Evolutionary conservation across 2,329 filamentous ascomycete genomes (phyloP).

Genomic region (Claviceps pusilla): DNA sequence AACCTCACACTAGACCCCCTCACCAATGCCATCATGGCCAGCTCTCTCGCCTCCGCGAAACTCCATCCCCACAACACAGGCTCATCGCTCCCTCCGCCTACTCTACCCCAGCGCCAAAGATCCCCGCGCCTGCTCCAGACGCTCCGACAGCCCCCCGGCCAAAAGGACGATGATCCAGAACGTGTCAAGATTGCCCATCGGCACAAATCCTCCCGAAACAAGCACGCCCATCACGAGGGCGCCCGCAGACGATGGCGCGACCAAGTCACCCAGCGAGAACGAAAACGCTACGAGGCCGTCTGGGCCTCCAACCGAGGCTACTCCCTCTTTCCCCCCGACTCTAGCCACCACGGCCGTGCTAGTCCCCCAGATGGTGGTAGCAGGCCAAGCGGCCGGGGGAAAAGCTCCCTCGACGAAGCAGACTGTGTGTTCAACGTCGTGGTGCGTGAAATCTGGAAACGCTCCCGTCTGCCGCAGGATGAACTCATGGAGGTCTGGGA

Average conservation of each 20-base stretch:
- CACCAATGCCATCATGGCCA: conserved; percentile 60
- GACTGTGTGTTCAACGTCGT: conserved; percentile 52
- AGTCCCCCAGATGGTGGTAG: conserved; percentile 4
- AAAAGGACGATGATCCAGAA: conserved; percentile 38
- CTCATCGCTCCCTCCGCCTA: conserved; percentile 19
- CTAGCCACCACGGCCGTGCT: conserved; percentile 7
- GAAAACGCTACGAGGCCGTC: conserved; percentile 70
- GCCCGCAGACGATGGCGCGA: conserved; percentile 64
- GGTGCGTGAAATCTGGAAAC: conserved; percentile 59
- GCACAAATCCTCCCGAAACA: conserved; percentile 37
- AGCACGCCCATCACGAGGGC: conserved; percentile 64
- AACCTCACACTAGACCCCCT: conserved; percentile 47
- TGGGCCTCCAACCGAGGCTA: conserved; percentile 66
- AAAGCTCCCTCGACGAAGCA: conserved; percentile 13
- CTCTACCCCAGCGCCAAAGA: conserved; percentile 27
- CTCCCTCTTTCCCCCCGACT: conserved; percentile 17
- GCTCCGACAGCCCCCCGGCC: conserved; percentile 40
- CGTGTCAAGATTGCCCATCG: conserved; percentile 30
- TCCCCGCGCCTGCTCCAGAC: conserved; percentile 48
- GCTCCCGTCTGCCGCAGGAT: conserved; percentile 51
- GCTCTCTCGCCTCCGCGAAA: conserved; percentile 53
- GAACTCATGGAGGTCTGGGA: conserved; percentile 66
- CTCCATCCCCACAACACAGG: conserved; percentile 26
- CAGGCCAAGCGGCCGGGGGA: conserved; percentile 6
- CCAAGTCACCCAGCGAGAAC: conserved; percentile 53